Evolutionary conservation across 2,329 filamentous ascomycete genomes (phyloP).

Genomic region (Corinectria fuckeliana): DNA sequence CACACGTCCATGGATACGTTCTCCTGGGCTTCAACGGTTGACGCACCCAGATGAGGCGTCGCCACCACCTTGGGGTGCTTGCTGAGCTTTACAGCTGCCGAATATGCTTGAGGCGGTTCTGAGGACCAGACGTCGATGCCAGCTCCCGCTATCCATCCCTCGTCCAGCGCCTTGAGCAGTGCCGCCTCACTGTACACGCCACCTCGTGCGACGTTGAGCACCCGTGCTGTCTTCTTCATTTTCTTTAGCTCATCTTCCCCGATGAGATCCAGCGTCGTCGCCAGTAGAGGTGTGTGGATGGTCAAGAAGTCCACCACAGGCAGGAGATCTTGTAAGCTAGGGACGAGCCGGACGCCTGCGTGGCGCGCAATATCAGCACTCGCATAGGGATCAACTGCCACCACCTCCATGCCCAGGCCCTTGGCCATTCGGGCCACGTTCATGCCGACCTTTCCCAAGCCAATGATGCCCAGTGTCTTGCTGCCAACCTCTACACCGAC

Average conservation of each 20-base stretch:
- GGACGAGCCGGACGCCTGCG: conserved; percentile 69
- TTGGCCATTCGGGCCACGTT: conserved; percentile 81
- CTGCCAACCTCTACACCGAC: conserved; percentile 80
- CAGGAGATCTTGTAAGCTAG: conserved; percentile 64
- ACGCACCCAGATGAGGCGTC: conserved; percentile 81
- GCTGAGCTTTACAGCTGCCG: conserved; percentile 67
- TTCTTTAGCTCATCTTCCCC: conserved; percentile 67
- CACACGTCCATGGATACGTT: conserved; percentile 86
- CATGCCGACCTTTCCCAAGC: conserved; percentile 82
- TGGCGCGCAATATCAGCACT: conserved; percentile 73
- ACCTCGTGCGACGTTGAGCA: conserved; percentile 81
- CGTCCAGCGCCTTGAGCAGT: conserved; percentile 72
- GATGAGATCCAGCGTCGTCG: conserved; percentile 77
- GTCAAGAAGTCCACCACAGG: conserved; percentile 77
- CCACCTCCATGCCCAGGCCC: conserved; percentile 77
- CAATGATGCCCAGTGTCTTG: conserved; percentile 78
- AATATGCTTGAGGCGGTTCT: conserved; percentile 66
- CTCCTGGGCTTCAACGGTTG: conserved; percentile 82
- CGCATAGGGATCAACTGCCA: conserved; percentile 80
- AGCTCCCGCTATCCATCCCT: conserved; percentile 75
- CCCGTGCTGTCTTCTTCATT: conserved; percentile 77
- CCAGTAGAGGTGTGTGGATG: conserved; percentile 80
- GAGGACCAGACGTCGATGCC: conserved; percentile 81
- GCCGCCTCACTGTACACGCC: conserved; percentile 82
- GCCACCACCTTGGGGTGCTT: conserved; percentile 75